Conservation (phyloP, 139 green algal species). For the Coelastrella sp. region DNA sequence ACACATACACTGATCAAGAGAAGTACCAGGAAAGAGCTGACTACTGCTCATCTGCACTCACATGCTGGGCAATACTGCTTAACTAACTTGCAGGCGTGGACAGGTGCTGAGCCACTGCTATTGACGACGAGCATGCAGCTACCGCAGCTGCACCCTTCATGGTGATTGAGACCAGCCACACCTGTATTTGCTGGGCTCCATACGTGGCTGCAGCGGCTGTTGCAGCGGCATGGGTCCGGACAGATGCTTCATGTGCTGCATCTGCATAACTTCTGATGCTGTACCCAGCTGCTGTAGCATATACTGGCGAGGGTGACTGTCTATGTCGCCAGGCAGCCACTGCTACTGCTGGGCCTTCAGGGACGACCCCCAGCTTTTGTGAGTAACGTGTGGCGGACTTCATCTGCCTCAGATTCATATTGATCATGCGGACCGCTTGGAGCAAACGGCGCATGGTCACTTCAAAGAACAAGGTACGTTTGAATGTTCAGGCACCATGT, state of each 20-base stretch:
- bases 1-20: neutral
- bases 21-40: too few species aligned
- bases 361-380: neutral
- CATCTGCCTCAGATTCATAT: too few species aligned
- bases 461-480: neutral
- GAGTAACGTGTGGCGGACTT: neutral
- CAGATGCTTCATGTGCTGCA: neutral
- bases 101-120: neutral
- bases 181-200: constrained; percentile 44
- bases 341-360: neutral
- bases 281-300: neutral
- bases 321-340: neutral
- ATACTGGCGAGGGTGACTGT: neutral
- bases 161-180: neutral
- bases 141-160: too few species aligned
- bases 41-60: too few species aligned
- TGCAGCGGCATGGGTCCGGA: neutral
- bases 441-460: constrained; percentile 1
- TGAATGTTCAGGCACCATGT: neutral
- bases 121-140: neutral
- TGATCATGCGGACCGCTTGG: too few species aligned
- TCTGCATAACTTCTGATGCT: neutral
- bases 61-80: too few species aligned
- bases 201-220: constrained; percentile 29
- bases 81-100: too few species aligned